Conservation (phyloP, 1,284 basidiomycete genomes). For the Crucibulum cyathiforme region DNA sequence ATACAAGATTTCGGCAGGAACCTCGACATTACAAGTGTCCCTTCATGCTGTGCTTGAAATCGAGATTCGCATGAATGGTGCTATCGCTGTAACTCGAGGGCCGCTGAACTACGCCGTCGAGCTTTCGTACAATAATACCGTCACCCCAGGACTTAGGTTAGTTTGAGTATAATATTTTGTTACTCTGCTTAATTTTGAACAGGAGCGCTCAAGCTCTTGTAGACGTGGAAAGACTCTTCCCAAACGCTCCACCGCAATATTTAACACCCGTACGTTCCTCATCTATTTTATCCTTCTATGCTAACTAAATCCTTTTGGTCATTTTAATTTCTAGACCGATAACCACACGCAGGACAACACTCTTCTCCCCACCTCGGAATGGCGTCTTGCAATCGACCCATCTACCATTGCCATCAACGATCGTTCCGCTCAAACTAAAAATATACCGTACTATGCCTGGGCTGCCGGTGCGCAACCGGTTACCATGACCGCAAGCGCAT, state of each 20-base stretch:
- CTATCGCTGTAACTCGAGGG: constrained; percentile 42
- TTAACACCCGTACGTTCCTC: constrained; percentile 31
- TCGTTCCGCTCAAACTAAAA: constrained; percentile 23
- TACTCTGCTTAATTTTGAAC: not conserved
- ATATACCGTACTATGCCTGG: constrained; percentile 43
- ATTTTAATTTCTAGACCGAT: constrained; percentile 29
- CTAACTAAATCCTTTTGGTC: not conserved
- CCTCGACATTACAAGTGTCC: constrained; percentile 32
- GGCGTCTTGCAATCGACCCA: constrained; percentile 46
- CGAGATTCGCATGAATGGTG: constrained; percentile 38
- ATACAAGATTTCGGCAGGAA: constrained; percentile 31
- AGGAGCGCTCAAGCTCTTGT: constrained; percentile 43
- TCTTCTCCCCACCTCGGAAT: constrained; percentile 41
- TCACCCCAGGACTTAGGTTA: constrained; percentile 36
- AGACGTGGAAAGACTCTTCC: constrained; percentile 40
- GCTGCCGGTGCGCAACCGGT: constrained; percentile 42
- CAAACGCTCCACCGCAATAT: constrained; percentile 38
- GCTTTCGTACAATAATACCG: constrained; percentile 39
- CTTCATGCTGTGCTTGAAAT: constrained; percentile 39
- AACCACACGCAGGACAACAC: constrained; percentile 43
- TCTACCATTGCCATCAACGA: constrained; percentile 39
- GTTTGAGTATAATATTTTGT: not conserved
- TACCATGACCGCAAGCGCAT: constrained; percentile 42
- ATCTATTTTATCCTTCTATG: not conserved
- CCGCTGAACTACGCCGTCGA: constrained; percentile 45